phyloP scores from a whole-genome alignment of 371 early-diverging fungal species.

The Zychaea mexicana region DNA sequence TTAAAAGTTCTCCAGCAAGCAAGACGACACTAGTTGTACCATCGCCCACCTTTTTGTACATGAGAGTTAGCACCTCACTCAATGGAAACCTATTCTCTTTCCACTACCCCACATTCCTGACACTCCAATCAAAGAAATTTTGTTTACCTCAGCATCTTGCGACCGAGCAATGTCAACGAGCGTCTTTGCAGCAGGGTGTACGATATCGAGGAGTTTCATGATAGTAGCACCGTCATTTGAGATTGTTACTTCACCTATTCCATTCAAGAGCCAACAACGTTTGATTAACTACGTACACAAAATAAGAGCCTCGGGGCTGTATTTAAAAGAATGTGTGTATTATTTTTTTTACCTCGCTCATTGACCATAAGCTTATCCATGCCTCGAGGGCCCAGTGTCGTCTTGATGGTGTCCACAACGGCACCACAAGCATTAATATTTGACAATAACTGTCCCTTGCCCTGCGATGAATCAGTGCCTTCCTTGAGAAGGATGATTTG shows the following conservation, averaged over 20 bases:
- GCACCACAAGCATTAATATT: constrained; percentile 98
- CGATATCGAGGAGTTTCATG: constrained; percentile 96
- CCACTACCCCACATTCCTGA: not conserved
- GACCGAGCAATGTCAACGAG: constrained; percentile 98
- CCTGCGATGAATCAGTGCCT: constrained; percentile 99
- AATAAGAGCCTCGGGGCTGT: too few relatives aligned
- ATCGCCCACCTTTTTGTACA: constrained; percentile 83
- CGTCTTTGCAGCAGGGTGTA: constrained; percentile 99
- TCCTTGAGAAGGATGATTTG: constrained; percentile 99
- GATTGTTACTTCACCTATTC: constrained; percentile 93
- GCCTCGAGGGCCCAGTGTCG: constrained; percentile 99
- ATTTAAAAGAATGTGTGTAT: too few relatives aligned
- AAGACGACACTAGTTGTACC: constrained; percentile 99
- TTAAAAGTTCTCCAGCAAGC: constrained; percentile 96
- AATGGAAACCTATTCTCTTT: not conserved
- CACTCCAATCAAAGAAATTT: too few relatives aligned
- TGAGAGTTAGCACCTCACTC: not conserved
- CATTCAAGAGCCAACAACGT: too few relatives aligned
- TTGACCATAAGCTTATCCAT: constrained; percentile 99
- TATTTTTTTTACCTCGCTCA: constrained; percentile 64
- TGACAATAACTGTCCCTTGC: constrained; percentile 96
- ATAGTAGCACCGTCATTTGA: constrained; percentile 99
- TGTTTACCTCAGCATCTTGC: constrained; percentile 97
- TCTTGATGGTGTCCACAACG: constrained; percentile 95
- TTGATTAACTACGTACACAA: too few relatives aligned